These are phyloP conservation scores for Striga asiatica DNA, from an alignment of 257 asterid genomes.

Conservation along the genomic window DNA sequence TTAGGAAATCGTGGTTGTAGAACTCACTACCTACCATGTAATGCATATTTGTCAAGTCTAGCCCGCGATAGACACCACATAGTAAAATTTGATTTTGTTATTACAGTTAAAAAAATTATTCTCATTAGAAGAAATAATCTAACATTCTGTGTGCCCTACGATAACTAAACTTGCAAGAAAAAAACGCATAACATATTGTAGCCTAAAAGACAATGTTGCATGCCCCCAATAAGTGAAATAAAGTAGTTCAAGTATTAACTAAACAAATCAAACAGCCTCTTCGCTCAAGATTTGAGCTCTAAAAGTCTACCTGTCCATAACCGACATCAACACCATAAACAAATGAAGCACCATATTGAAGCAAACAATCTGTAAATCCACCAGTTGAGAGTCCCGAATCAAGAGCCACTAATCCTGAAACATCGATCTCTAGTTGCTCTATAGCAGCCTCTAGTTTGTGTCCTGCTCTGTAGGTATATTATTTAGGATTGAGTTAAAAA, in stretches of 20 bases:
- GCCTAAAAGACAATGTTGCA: not conserved
- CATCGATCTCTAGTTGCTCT: conserved; percentile 76
- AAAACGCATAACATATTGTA: not conserved
- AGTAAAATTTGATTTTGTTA: not conserved
- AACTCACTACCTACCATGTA: too few relatives aligned
- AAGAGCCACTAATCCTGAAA: conserved; percentile 78
- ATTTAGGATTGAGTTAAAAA: conserved; percentile 9
- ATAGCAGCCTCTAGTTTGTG: conserved; percentile 90
- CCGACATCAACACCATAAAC: conserved; percentile 99
- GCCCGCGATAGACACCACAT: not conserved
- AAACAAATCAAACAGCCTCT: not conserved
- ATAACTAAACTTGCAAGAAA: not conserved
- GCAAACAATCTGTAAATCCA: conserved; percentile 98
- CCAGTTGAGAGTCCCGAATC: conserved; percentile 99
- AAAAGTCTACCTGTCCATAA: conserved; percentile 71
- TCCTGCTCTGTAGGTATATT: conserved; percentile 65
- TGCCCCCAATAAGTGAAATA: not conserved
- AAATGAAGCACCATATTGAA: conserved; percentile 86
- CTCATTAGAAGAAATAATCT: not conserved
- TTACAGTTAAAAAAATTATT: not conserved
- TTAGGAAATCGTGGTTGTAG: too few relatives aligned
- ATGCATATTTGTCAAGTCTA: not conserved
- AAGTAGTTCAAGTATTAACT: not conserved
- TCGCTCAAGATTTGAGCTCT: not conserved
- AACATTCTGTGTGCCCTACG: not conserved